phyloP scores from a whole-genome alignment of 179 eudicot genomes.

The Silene vulgaris region DNA sequence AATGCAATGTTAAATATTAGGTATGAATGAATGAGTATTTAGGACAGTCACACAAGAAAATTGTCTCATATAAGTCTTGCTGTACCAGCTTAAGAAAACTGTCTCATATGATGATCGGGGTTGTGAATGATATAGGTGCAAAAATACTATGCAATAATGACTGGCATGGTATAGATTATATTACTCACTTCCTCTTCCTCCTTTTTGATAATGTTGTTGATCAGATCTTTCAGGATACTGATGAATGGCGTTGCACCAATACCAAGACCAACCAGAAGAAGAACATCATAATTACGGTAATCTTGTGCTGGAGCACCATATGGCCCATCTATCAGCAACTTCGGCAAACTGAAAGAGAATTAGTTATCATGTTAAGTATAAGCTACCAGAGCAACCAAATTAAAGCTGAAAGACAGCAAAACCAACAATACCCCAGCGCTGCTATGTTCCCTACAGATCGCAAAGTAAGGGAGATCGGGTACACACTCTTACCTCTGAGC shows the following conservation, averaged over 20 bases:
- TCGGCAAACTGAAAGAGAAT: conserved; percentile 62
- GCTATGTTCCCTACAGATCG: not conserved
- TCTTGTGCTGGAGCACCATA: conserved; percentile 99
- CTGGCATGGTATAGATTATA: conserved; percentile 20
- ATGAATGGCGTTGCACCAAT: conserved; percentile 99
- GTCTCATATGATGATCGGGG: not conserved
- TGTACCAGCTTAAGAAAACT: no score
- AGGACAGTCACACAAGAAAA: no score
- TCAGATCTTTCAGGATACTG: conserved; percentile 87
- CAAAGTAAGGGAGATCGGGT: not conserved
- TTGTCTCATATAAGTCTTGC: no score
- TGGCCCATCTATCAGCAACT: conserved; percentile 91
- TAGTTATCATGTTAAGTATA: conserved; percentile 17
- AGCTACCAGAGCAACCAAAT: not conserved
- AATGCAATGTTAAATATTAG: not conserved
- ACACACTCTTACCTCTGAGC: not conserved
- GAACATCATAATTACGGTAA: conserved; percentile 82
- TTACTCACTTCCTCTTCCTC: conserved; percentile 77
- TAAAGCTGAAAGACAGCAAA: not conserved
- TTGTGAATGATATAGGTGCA: not conserved
- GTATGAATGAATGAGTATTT: not conserved
- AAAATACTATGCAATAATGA: not conserved
- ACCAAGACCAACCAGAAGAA: conserved; percentile 91
- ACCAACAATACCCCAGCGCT: not conserved
- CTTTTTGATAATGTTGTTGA: conserved; percentile 76